A percentile compares a stretch with the other conserved stretches of the same genome.
These are phyloP conservation scores for Aspergillus carlsbadensis DNA, from an alignment of 495 filamentous ascomycete species.

Conservation along the genomic window DNA sequence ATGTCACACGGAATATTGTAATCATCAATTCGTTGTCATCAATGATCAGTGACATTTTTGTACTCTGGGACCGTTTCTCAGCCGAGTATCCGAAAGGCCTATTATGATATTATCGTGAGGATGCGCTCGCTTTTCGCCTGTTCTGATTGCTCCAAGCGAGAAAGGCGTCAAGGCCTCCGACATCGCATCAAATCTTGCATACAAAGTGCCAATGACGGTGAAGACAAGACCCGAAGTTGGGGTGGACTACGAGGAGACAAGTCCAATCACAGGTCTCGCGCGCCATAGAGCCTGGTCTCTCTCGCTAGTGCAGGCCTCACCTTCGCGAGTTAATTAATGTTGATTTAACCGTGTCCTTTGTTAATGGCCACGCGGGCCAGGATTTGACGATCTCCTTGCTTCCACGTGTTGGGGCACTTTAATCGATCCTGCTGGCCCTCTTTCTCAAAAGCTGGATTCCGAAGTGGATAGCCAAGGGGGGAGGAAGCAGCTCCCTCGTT, in stretches of 20 bases:
- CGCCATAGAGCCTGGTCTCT: neutral
- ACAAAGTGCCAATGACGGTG: neutral
- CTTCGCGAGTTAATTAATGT: neutral
- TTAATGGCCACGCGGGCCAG: constrained; percentile 11
- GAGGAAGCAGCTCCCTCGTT: constrained; percentile 1
- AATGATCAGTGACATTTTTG: constrained; percentile 2
- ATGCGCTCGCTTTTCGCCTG: constrained; percentile 1
- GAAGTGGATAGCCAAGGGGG: neutral
- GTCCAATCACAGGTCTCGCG: neutral
- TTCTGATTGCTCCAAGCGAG: constrained; percentile 12
- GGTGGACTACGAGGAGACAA: neutral
- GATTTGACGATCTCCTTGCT: constrained; percentile 23
- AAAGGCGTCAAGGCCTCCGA: constrained; percentile 5
- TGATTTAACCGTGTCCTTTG: constrained; percentile 2
- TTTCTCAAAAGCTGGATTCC: constrained; percentile 6
- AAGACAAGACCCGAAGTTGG: neutral
- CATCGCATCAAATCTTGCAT: constrained; percentile 1
- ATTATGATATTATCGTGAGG: neutral
- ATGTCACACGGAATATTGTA: too few species aligned
- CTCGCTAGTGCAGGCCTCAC: neutral
- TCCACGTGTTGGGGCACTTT: constrained; percentile 30
- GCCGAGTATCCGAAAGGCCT: constrained; percentile 18
- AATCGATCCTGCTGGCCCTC: constrained; percentile 31
- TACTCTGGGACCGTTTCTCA: constrained; percentile 24
- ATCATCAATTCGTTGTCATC: neutral